Conservation (phyloP, 208 protist genomes). For the Trypanosoma theileri region DNA sequence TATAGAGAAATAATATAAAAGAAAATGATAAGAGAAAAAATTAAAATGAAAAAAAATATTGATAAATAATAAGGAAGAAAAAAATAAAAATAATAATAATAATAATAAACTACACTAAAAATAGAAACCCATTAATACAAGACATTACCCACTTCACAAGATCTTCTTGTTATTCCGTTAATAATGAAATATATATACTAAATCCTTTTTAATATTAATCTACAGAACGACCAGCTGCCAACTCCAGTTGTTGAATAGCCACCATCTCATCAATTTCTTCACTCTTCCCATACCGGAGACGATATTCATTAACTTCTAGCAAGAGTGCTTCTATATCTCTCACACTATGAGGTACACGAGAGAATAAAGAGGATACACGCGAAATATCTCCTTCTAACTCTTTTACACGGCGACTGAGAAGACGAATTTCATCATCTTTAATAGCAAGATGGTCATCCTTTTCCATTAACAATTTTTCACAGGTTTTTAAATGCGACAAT, state of each 20-base stretch:
- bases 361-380: slow-evolving; percentile 30
- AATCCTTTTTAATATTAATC: neutral
- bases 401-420: slow-evolving; percentile 17
- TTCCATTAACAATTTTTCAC: slow-evolving; percentile 15
- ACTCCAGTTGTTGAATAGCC: slow-evolving; percentile 23
- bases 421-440: slow-evolving; percentile 34
- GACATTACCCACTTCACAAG: neutral
- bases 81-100: slow-evolving; percentile 19
- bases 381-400: slow-evolving; percentile 11
- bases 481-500: slow-evolving; percentile 2
- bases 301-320: slow-evolving; percentile 37
- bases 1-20: neutral
- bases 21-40: slow-evolving; percentile 11
- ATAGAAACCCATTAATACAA: too few species aligned
- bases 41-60: slow-evolving; percentile 1
- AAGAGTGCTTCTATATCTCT: slow-evolving; percentile 30
- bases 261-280: slow-evolving; percentile 33
- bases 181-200: too few species aligned
- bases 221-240: slow-evolving; percentile 7
- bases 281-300: slow-evolving; percentile 25
- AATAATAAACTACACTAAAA: neutral
- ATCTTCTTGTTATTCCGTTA: neutral
- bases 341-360: slow-evolving; percentile 26
- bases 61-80: slow-evolving; percentile 10
- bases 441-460: slow-evolving; percentile 38